These are phyloP conservation scores for Entomophthora muscae DNA, from an alignment of 371 early-diverging fungal genomes.

Conservation along the genomic window DNA sequence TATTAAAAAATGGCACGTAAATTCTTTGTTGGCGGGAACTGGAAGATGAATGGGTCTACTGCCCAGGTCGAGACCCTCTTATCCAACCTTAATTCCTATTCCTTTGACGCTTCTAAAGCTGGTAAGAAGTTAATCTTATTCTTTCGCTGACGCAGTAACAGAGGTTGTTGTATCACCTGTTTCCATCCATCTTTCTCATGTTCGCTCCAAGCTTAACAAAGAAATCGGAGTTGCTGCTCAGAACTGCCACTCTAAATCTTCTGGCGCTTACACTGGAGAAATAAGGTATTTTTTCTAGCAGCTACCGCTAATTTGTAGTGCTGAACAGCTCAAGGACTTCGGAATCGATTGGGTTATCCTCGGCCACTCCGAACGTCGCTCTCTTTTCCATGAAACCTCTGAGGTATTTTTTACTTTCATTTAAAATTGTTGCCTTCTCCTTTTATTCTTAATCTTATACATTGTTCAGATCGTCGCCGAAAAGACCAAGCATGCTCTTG, in stretches of 20 bases:
- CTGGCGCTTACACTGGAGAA: conserved; percentile 98
- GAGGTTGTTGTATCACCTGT: conserved; percentile 98
- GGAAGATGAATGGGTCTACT: conserved; percentile 92
- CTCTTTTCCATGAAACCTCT: conserved; percentile 78
- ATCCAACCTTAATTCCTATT: conserved; percentile 48
- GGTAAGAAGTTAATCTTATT: conserved; percentile 14
- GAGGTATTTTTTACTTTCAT: conserved; percentile 27
- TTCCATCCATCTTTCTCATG: conserved; percentile 71
- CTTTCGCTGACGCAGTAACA: no score
- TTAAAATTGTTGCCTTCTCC: not conserved
- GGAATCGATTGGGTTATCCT: conserved; percentile 90
- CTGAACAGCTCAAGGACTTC: conserved; percentile 91
- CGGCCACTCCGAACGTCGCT: conserved; percentile 99
- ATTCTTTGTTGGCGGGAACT: conserved; percentile 38
- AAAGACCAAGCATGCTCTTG: conserved; percentile 80
- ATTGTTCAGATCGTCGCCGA: conserved; percentile 41
- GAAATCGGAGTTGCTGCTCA: conserved; percentile 91
- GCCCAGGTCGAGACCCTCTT: conserved; percentile 52
- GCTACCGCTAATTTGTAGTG: conserved; percentile 23
- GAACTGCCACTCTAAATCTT: conserved; percentile 71
- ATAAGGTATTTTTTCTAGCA: conserved; percentile 37
- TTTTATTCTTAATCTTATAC: conserved; percentile 3
- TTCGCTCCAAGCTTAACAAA: conserved; percentile 50
- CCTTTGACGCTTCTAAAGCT: conserved; percentile 18
- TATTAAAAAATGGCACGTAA: conserved; percentile 13